These are phyloP conservation scores for Kodamaea sagamina DNA, from an alignment of 805 yeast species.

Conservation along the genomic window DNA sequence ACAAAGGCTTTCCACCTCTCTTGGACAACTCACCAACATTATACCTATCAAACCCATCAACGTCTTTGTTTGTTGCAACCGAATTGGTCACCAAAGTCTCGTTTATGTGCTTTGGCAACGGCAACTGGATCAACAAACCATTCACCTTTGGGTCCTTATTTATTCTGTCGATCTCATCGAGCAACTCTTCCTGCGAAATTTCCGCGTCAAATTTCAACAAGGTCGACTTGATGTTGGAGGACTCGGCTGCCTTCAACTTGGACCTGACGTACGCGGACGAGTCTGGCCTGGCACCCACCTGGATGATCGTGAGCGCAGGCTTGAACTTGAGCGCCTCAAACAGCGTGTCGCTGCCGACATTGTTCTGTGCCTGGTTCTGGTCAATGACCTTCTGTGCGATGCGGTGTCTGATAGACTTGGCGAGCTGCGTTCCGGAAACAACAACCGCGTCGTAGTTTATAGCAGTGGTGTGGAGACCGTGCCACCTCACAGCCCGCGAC, in stretches of 20 bases:
- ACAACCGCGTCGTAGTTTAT: conserved; percentile 34
- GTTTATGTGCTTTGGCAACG: conserved; percentile 77
- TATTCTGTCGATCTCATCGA: conserved; percentile 59
- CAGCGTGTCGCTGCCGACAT: conserved; percentile 13
- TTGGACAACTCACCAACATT: conserved; percentile 91
- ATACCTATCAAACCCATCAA: conserved; percentile 89
- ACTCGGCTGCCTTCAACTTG: conserved; percentile 87
- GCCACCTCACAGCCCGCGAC: conserved; percentile 5
- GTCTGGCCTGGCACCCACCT: conserved; percentile 89
- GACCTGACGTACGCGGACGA: conserved; percentile 88
- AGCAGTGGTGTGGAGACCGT: conserved; percentile 12
- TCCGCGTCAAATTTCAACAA: conserved; percentile 65
- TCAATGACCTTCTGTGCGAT: conserved; percentile 44
- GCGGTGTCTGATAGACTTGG: conserved; percentile 36
- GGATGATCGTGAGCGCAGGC: conserved; percentile 81
- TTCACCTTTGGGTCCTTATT: conserved; percentile 77
- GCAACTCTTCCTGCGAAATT: conserved; percentile 58
- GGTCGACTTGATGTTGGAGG: conserved; percentile 73
- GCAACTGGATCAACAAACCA: conserved; percentile 88
- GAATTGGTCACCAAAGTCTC: conserved; percentile 80
- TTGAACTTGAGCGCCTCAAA: conserved; percentile 49
- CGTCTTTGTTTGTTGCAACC: conserved; percentile 83
- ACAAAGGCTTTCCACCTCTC: conserved; percentile 78
- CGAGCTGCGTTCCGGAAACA: conserved; percentile 46
- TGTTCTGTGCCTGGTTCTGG: conserved; percentile 27